Percentiles rank a stretch among this genome's conserved stretches.
These are phyloP conservation scores for Venturia asperata DNA, from an alignment of 2,329 filamentous ascomycete species.

Conservation along the genomic window DNA sequence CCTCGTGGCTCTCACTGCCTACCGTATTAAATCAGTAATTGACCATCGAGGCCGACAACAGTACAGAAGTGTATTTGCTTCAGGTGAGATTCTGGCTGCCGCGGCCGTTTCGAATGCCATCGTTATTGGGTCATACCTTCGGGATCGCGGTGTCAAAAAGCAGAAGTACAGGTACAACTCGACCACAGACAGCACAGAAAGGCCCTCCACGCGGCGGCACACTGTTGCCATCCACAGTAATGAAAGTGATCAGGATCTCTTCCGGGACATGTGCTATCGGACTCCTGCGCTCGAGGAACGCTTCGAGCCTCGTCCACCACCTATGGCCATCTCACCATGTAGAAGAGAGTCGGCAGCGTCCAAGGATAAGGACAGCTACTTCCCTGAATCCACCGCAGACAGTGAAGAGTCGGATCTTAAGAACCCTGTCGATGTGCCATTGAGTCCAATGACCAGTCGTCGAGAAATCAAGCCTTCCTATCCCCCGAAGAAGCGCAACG, in stretches of 20 bases:
- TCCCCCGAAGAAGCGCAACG: slow-evolving; percentile 45
- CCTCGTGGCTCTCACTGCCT: slow-evolving; percentile 71
- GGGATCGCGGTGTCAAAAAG: slow-evolving; percentile 86
- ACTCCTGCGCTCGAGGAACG: slow-evolving; percentile 46
- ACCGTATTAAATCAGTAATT: slow-evolving; percentile 75
- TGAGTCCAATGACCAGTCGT: slow-evolving; percentile 31
- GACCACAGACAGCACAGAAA: slow-evolving; percentile 45
- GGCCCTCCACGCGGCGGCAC: slow-evolving; percentile 52
- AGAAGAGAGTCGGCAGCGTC: slow-evolving; percentile 22
- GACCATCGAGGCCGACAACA: slow-evolving; percentile 66
- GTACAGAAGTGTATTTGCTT: slow-evolving; percentile 81
- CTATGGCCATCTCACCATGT: slow-evolving; percentile 19
- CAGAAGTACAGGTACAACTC: slow-evolving; percentile 60
- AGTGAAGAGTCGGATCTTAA: slow-evolving; percentile 26
- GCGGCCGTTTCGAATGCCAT: slow-evolving; percentile 81
- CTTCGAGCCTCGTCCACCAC: slow-evolving; percentile 35
- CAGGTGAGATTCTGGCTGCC: slow-evolving; percentile 82
- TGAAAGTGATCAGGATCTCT: slow-evolving; percentile 88
- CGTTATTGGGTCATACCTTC: slow-evolving; percentile 84
- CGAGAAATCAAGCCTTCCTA: slow-evolving; percentile 33
- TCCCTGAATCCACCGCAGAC: slow-evolving; percentile 25
- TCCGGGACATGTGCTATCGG: slow-evolving; percentile 68
- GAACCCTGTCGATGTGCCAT: slow-evolving; percentile 26
- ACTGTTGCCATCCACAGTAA: slow-evolving; percentile 62
- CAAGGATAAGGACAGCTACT: slow-evolving; percentile 26